A percentile compares a stretch with the other conserved stretches of the same genome.
phyloP scores from a whole-genome alignment of 2,329 filamentous ascomycete species.

The Capronia americana region DNA sequence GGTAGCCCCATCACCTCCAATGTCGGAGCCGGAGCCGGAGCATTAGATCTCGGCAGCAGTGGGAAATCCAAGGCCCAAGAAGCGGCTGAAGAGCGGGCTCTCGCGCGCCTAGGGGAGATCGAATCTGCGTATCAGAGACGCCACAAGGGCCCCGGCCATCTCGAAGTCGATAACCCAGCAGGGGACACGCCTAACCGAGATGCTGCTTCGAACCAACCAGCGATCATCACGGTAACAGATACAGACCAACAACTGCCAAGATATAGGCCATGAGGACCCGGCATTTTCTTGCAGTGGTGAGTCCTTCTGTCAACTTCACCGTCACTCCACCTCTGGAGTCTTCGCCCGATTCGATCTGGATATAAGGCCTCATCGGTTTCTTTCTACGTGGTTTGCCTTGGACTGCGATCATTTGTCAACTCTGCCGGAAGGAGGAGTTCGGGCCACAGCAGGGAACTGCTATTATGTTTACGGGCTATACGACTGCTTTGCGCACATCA shows the following conservation, averaged over 20 bases:
- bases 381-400: neutral
- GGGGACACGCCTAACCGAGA: neutral
- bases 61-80: constrained; percentile 27
- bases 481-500: neutral
- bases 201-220: neutral
- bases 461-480: neutral
- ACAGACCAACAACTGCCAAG: constrained; percentile 22
- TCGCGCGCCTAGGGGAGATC: constrained; percentile 7
- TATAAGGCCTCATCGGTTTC: neutral
- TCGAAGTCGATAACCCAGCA: neutral
- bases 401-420: neutral
- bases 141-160: neutral
- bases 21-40: neutral
- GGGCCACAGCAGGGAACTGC: neutral
- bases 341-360: neutral
- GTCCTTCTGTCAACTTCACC: neutral
- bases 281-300: constrained; percentile 3
- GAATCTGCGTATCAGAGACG: constrained; percentile 11
- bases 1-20: neutral
- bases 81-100: constrained; percentile 30
- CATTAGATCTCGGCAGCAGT: neutral
- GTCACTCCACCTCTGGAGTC: neutral
- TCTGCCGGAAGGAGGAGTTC: neutral
- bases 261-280: constrained; percentile 23
- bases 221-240: constrained; percentile 10